Percentiles rank a stretch among this genome's conserved stretches.
Evolutionary conservation across 805 yeast species (phyloP).

Genomic region (Candida nemodendra): DNA sequence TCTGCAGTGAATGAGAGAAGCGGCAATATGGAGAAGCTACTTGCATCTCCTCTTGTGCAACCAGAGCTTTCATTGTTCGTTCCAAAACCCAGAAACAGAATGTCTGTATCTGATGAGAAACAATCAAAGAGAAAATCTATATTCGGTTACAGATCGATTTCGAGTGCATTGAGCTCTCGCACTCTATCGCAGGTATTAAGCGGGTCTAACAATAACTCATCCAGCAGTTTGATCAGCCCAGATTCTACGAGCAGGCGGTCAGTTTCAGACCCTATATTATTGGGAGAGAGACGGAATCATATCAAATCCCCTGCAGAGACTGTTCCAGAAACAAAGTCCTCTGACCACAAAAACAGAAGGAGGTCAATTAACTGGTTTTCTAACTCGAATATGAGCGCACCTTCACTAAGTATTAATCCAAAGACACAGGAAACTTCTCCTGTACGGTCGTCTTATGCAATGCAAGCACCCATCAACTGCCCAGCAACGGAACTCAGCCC

Average conservation of each 20-base stretch:
- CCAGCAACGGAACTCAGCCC: too few relatives aligned
- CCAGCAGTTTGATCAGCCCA: neutral
- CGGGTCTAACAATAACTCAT: slow-evolving; percentile 5
- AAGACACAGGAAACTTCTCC: neutral
- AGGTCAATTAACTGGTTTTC: slow-evolving; percentile 27
- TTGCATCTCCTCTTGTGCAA: slow-evolving; percentile 19
- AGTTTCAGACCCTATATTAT: slow-evolving; percentile 2
- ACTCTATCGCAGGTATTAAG: slow-evolving; percentile 13
- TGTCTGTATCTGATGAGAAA: slow-evolving; percentile 17
- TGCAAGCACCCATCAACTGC: too few relatives aligned
- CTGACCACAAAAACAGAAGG: slow-evolving; percentile 15
- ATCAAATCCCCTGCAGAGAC: slow-evolving; percentile 3
- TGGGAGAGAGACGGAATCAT: slow-evolving; percentile 10
- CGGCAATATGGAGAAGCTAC: slow-evolving; percentile 11
- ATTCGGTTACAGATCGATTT: slow-evolving; percentile 28
- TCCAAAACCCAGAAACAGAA: slow-evolving; percentile 15
- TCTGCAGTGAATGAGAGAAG: slow-evolving; percentile 5
- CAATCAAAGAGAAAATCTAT: slow-evolving; percentile 25
- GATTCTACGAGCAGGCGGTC: neutral
- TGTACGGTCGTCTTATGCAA: neutral
- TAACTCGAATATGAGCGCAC: slow-evolving; percentile 21
- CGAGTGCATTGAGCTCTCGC: slow-evolving; percentile 23
- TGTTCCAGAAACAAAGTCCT: neutral
- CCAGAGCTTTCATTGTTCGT: slow-evolving; percentile 8
- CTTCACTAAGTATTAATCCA: slow-evolving; percentile 5